These are phyloP conservation scores for Microbotryum silenes-acaulis DNA, from an alignment of 1,284 basidiomycete species.

Conservation along the genomic window DNA sequence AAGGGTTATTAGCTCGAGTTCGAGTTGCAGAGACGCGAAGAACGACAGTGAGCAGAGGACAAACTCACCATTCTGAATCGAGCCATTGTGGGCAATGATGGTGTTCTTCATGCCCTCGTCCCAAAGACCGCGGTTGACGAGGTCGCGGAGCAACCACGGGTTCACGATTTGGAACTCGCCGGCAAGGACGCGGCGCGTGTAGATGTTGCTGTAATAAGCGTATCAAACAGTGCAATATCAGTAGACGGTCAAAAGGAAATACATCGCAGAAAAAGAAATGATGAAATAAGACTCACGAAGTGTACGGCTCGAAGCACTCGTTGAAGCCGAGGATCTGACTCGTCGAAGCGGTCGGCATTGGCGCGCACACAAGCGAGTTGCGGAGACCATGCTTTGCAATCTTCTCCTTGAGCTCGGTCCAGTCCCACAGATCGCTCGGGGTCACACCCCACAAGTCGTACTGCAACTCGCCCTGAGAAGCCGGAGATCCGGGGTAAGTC, in stretches of 20 bases:
- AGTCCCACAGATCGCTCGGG: slow-evolving; percentile 93
- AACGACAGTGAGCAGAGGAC: background rate
- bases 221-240: background rate
- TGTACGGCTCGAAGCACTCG: slow-evolving; percentile 97
- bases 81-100: slow-evolving; percentile 96
- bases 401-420: slow-evolving; percentile 78
- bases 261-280: background rate
- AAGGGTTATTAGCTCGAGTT: background rate
- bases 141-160: slow-evolving; percentile 94
- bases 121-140: slow-evolving; percentile 93
- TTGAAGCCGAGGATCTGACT: slow-evolving; percentile 98
- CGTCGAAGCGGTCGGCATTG: slow-evolving; percentile 98
- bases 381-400: slow-evolving; percentile 79
- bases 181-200: slow-evolving; percentile 96
- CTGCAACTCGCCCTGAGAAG: slow-evolving; percentile 79
- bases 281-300: slow-evolving; percentile 52
- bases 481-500: slow-evolving; percentile 86
- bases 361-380: slow-evolving; percentile 90
- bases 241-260: background rate
- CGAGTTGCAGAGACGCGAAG: background rate
- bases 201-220: slow-evolving; percentile 69
- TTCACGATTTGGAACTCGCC: slow-evolving; percentile 99
- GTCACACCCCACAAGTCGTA: slow-evolving; percentile 93
- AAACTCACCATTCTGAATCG: slow-evolving; percentile 70
- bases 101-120: slow-evolving; percentile 99